phyloP scores from a whole-genome alignment of 495 filamentous ascomycete genomes.

The Rusavskia elegans region DNA sequence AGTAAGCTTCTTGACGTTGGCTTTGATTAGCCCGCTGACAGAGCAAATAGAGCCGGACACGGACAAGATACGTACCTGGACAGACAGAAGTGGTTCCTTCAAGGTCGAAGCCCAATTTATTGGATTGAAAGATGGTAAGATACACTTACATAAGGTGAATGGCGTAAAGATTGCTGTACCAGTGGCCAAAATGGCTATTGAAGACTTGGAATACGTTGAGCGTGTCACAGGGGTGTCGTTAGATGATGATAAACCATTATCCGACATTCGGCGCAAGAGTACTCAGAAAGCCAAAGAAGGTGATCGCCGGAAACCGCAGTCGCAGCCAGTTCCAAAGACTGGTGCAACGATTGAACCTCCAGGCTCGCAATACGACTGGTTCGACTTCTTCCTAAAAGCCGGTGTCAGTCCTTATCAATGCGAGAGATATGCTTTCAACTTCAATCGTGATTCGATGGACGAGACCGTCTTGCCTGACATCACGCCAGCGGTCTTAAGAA shows the following conservation, averaged over 20 bases:
- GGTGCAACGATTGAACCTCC: conserved; percentile 37
- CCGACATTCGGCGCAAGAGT: conserved; percentile 47
- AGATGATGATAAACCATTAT: conserved; percentile 91
- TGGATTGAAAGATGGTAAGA: conserved; percentile 84
- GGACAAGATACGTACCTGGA: conserved; percentile 79
- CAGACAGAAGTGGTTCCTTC: conserved; percentile 85
- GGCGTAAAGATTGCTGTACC: conserved; percentile 97
- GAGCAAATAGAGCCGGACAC: conserved; percentile 54
- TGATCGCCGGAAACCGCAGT: conserved; percentile 15
- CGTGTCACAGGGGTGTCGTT: conserved; percentile 68
- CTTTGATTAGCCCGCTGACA: not conserved
- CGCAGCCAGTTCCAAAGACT: conserved; percentile 12
- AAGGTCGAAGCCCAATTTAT: conserved; percentile 97
- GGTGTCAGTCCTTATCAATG: conserved; percentile 84
- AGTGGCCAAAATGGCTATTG: conserved; percentile 82
- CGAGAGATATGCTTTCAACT: conserved; percentile 82
- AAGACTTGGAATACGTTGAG: conserved; percentile 92
- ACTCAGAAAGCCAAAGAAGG: conserved; percentile 8
- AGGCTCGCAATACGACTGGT: conserved; percentile 82
- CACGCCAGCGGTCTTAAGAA: conserved; percentile 62
- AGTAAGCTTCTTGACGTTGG: conserved; percentile 39
- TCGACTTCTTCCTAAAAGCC: conserved; percentile 89
- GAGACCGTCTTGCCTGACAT: conserved; percentile 81
- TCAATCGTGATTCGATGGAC: conserved; percentile 84
- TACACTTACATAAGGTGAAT: conserved; percentile 94